Percentiles rank a stretch among this genome's conserved stretches.
Evolutionary conservation across 495 filamentous ascomycete genomes (phyloP).

Genomic region (Talaromyces liani): DNA sequence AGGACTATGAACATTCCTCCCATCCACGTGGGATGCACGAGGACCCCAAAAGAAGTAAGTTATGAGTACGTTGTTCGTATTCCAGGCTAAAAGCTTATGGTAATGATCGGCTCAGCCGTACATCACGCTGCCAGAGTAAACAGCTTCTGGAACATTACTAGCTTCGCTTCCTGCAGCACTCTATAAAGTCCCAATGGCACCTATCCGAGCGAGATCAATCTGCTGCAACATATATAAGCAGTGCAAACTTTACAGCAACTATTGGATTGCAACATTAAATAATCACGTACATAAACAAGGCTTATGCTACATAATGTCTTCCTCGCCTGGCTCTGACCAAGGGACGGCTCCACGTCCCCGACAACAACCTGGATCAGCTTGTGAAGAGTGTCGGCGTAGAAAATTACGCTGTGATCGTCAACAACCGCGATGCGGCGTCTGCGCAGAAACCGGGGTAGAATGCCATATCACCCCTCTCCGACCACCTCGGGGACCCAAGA

Average conservation of each 20-base stretch:
- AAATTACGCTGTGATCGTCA: conserved; percentile 45
- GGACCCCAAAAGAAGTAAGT: background rate
- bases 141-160: background rate
- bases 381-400: conserved; percentile 41
- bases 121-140: background rate
- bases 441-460: conserved; percentile 33
- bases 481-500: conserved; percentile 42
- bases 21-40: background rate
- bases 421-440: conserved; percentile 42
- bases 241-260: no score
- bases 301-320: background rate
- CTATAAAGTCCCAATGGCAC: background rate
- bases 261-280: no score
- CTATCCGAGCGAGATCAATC: background rate
- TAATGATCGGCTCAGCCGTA: background rate
- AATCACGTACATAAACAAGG: no score
- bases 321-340: background rate
- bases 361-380: conserved; percentile 33
- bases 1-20: background rate
- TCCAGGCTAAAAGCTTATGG: background rate
- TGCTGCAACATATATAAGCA: background rate
- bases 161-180: background rate
- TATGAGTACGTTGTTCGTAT: background rate
- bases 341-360: conserved; percentile 14
- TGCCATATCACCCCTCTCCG: conserved; percentile 42